Conservation (phyloP, 2,329 filamentous ascomycete species). For the Colletotrichum tamarilloi region DNA sequence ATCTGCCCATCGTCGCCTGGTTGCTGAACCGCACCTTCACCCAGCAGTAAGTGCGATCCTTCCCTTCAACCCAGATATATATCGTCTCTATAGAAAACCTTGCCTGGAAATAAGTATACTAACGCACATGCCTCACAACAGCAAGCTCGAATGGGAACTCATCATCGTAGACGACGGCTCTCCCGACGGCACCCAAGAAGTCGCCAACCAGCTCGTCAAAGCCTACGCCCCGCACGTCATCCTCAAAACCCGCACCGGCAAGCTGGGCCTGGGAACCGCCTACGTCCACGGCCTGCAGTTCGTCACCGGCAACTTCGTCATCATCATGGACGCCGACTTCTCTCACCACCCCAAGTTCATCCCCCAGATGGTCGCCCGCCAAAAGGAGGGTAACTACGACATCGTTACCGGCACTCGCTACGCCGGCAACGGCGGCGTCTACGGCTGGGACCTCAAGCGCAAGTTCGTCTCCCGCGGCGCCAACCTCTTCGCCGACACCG, state of each 20-base stretch:
- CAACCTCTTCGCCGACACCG: constrained; percentile 95
- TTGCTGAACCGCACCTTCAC: constrained; percentile 92
- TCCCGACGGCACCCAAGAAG: constrained; percentile 91
- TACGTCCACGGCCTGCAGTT: constrained; percentile 96
- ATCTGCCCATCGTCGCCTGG: constrained; percentile 96
- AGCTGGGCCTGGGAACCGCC: constrained; percentile 95
- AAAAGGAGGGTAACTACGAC: constrained; percentile 83
- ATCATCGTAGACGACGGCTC: constrained; percentile 98
- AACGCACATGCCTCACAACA: constrained; percentile 48
- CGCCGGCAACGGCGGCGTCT: constrained; percentile 88
- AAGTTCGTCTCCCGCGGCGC: constrained; percentile 87
- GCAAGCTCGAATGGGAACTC: constrained; percentile 95
- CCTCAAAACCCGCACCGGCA: constrained; percentile 90
- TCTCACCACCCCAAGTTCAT: constrained; percentile 99
- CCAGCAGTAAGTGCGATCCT: constrained; percentile 73
- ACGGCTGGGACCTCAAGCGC: constrained; percentile 94
- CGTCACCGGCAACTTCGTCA: constrained; percentile 91
- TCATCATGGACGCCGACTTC: constrained; percentile 99
- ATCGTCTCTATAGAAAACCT: no score
- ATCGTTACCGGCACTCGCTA: constrained; percentile 98
- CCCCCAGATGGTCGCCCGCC: constrained; percentile 87
- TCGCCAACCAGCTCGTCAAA: constrained; percentile 90
- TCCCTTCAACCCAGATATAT: not conserved
- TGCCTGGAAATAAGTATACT: not conserved
- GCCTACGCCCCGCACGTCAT: constrained; percentile 84